phyloP scores from a whole-genome alignment of 495 filamentous ascomycete species.

The Sordaria brevicollis region DNA sequence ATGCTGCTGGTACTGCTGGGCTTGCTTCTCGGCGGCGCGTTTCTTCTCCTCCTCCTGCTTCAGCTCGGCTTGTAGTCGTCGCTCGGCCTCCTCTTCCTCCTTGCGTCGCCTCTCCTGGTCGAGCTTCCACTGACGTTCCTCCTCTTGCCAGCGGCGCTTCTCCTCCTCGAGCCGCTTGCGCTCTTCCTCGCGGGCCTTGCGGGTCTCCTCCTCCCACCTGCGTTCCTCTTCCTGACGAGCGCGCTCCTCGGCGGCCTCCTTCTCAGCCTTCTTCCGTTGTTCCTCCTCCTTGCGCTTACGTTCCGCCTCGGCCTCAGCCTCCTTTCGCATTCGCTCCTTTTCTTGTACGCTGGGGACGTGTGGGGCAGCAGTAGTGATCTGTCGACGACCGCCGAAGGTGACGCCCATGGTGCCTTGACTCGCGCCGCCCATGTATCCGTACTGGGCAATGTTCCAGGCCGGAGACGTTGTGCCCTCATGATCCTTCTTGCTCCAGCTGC shows the following conservation, averaged over 20 bases:
- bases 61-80: constrained; percentile 25
- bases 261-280: constrained; percentile 45
- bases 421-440: constrained; percentile 96
- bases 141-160: constrained; percentile 73
- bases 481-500: constrained; percentile 80
- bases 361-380: constrained; percentile 80
- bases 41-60: constrained; percentile 70
- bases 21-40: constrained; percentile 61
- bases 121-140: constrained; percentile 57
- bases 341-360: constrained; percentile 59
- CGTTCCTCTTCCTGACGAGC: constrained; percentile 60
- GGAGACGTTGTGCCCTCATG: constrained; percentile 75
- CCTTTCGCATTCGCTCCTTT: constrained; percentile 43
- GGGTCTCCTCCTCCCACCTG: constrained; percentile 71
- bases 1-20: constrained; percentile 57
- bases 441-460: constrained; percentile 98
- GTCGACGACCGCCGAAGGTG: constrained; percentile 78
- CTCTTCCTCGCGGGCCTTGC: constrained; percentile 57
- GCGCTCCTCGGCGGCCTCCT: constrained; percentile 60
- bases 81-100: constrained; percentile 76
- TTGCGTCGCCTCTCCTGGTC: constrained; percentile 72
- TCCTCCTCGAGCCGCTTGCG: constrained; percentile 54
- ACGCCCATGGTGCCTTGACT: constrained; percentile 94
- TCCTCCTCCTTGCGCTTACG: constrained; percentile 59
- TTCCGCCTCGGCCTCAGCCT: constrained; percentile 46